Percentiles rank a stretch among this genome's conserved stretches.
phyloP scores from a whole-genome alignment of 352 stramenopile genomes.

The Phytopythium aichiense region DNA sequence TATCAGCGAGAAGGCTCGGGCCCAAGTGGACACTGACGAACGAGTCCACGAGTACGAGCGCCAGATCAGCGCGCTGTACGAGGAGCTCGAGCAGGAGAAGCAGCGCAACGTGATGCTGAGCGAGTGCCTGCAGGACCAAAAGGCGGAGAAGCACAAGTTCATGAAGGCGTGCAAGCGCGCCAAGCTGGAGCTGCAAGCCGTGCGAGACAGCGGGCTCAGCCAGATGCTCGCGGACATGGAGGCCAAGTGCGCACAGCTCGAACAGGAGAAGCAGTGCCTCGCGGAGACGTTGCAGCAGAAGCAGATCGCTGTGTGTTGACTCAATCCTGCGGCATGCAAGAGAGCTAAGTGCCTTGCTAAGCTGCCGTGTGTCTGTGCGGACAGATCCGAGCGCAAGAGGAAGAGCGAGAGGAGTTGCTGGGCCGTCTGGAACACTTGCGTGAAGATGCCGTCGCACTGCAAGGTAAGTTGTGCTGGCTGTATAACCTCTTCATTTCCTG shows the following conservation, averaged over 20 bases:
- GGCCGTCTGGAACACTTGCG: slow-evolving; percentile 22
- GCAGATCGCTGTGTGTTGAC: slow-evolving; percentile 24
- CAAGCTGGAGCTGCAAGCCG: slow-evolving; percentile 52
- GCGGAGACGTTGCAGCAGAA: slow-evolving; percentile 31
- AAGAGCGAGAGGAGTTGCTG: slow-evolving; percentile 8
- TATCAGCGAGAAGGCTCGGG: slow-evolving; percentile 26
- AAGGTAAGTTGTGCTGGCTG: slow-evolving; percentile 16
- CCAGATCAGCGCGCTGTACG: slow-evolving; percentile 63
- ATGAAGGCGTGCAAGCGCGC: slow-evolving; percentile 70
- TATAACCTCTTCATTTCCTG: not conserved
- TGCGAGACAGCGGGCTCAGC: slow-evolving; percentile 56
- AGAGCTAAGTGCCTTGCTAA: not conserved
- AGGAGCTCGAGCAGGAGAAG: slow-evolving; percentile 67
- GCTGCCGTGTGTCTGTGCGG: not conserved
- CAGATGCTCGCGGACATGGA: slow-evolving; percentile 70
- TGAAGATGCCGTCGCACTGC: slow-evolving; percentile 19
- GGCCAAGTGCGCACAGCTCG: slow-evolving; percentile 39
- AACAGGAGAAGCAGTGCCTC: slow-evolving; percentile 42
- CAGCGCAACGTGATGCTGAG: slow-evolving; percentile 63
- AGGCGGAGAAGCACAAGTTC: slow-evolving; percentile 60
- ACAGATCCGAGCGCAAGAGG: slow-evolving; percentile 20
- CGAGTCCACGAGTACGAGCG: slow-evolving; percentile 69
- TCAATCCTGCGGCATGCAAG: no score
- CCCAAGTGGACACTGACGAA: slow-evolving; percentile 28
- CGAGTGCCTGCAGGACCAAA: slow-evolving; percentile 64